Evolutionary conservation across 2,329 filamentous ascomycete genomes (phyloP).

Genomic region (Aspergillus spinulosporus): DNA sequence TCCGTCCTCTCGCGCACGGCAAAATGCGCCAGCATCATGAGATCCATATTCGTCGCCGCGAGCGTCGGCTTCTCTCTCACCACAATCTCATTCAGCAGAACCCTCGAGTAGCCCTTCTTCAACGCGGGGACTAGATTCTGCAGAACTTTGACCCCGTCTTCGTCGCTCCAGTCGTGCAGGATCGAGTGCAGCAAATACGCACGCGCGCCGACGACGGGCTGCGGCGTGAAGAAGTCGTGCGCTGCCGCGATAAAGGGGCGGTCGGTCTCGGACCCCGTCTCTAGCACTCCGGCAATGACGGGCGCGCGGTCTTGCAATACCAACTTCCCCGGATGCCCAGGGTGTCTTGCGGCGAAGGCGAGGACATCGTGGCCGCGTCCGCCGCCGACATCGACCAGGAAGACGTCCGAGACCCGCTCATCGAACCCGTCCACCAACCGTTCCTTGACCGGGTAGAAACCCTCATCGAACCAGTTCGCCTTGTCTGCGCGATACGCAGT

Average conservation of each 20-base stretch:
- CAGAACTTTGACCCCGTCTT: conserved; percentile 31
- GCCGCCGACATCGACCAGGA: conserved; percentile 48
- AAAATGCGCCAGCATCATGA: conserved; percentile 28
- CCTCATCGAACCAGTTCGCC: conserved; percentile 37
- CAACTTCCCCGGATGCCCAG: conserved; percentile 17
- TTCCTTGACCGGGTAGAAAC: conserved; percentile 30
- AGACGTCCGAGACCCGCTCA: conserved; percentile 16
- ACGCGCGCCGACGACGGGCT: conserved; percentile 44
- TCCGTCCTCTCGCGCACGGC: conserved; percentile 22
- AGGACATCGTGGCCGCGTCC: conserved; percentile 43
- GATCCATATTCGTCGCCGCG: conserved; percentile 25
- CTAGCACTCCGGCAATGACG: conserved; percentile 35
- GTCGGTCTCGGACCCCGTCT: not conserved
- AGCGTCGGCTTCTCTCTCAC: conserved; percentile 20
- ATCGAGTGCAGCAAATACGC: conserved; percentile 37
- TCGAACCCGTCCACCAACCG: conserved; percentile 18
- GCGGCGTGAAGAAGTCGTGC: conserved; percentile 50
- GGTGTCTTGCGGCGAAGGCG: conserved; percentile 37
- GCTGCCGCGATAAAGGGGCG: conserved; percentile 33
- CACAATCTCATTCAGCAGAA: conserved; percentile 27
- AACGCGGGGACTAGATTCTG: conserved; percentile 24
- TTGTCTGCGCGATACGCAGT: conserved; percentile 41
- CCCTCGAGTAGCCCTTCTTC: conserved; percentile 21
- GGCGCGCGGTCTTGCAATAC: conserved; percentile 17
- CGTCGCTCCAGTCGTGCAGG: conserved; percentile 37